A percentile compares a stretch with the other conserved stretches of the same genome.
These are phyloP conservation scores for Claviceps capensis DNA, from an alignment of 2,329 filamentous ascomycete species.

Conservation along the genomic window DNA sequence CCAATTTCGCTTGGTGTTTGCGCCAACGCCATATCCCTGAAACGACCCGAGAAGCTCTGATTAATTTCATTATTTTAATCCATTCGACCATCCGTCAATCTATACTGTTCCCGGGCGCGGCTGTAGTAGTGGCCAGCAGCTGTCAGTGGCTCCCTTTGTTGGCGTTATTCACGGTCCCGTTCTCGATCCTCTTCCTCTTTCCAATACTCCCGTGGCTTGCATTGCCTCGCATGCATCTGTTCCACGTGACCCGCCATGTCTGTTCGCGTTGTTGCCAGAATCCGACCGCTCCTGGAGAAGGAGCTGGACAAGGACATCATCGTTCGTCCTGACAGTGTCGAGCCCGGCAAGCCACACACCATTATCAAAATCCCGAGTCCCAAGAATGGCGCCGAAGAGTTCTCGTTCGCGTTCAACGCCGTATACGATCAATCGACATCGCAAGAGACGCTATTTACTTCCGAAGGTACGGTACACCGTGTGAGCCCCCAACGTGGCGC, in stretches of 20 bases:
- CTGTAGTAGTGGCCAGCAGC: slow-evolving; percentile 1
- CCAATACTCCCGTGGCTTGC: slow-evolving; percentile 1
- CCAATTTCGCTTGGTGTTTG: neutral
- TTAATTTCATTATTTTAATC: neutral
- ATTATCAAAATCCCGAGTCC: slow-evolving; percentile 85
- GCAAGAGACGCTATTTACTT: slow-evolving; percentile 79
- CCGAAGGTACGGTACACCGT: slow-evolving; percentile 55
- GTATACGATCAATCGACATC: slow-evolving; percentile 72
- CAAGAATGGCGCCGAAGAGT: slow-evolving; percentile 82
- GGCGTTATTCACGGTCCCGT: neutral
- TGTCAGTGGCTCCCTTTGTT: neutral
- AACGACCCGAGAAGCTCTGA: neutral
- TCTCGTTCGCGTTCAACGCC: slow-evolving; percentile 86
- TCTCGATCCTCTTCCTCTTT: neutral
- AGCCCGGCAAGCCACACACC: slow-evolving; percentile 46
- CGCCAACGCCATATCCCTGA: neutral
- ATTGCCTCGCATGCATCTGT: slow-evolving; percentile 8
- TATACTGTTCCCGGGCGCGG: neutral
- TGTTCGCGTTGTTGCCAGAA: slow-evolving; percentile 78
- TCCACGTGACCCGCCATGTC: slow-evolving; percentile 29
- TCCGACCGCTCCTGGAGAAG: slow-evolving; percentile 74
- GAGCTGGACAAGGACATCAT: slow-evolving; percentile 84
- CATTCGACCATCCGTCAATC: neutral
- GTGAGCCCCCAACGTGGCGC: neutral
- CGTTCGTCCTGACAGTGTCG: slow-evolving; percentile 51